These are phyloP conservation scores for Eucalyptus regnans DNA, from an alignment of 345 rosid genomes.

Conservation along the genomic window DNA sequence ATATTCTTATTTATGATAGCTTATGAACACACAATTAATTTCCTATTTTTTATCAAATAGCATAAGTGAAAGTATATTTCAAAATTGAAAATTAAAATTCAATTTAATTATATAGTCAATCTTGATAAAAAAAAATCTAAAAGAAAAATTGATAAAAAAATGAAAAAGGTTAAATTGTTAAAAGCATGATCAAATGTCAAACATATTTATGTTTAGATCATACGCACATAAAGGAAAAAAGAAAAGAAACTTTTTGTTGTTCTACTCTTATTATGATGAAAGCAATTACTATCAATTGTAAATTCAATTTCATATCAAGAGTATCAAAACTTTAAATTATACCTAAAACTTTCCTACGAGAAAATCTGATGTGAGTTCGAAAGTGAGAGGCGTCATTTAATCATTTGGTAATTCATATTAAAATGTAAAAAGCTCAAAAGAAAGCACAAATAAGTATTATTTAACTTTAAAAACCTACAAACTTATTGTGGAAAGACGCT, in stretches of 20 bases:
- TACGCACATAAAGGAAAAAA: not conserved
- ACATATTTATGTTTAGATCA: not conserved
- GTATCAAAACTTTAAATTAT: too few species aligned
- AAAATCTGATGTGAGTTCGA: not conserved
- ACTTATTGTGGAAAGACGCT: too few species aligned
- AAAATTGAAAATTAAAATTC: too few species aligned
- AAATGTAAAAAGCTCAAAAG: not conserved
- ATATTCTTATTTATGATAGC: not conserved
- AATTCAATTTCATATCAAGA: too few species aligned
- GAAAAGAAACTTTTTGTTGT: too few species aligned
- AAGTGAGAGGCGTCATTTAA: not conserved
- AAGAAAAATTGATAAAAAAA: not conserved
- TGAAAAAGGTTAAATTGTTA: too few species aligned
- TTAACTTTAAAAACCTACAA: not conserved
- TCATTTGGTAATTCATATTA: not conserved
- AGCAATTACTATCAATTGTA: not conserved
- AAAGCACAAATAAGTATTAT: not conserved
- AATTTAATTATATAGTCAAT: too few species aligned
- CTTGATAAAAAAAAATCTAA: not conserved
- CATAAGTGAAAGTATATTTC: not conserved
- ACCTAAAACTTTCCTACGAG: not conserved
- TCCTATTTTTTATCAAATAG: not conserved
- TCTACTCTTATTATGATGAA: not conserved
- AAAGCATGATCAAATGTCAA: not conserved
- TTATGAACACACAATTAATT: not conserved